Conservation (phyloP, 805 yeast species). For the Grigorovia jiainica region DNA sequence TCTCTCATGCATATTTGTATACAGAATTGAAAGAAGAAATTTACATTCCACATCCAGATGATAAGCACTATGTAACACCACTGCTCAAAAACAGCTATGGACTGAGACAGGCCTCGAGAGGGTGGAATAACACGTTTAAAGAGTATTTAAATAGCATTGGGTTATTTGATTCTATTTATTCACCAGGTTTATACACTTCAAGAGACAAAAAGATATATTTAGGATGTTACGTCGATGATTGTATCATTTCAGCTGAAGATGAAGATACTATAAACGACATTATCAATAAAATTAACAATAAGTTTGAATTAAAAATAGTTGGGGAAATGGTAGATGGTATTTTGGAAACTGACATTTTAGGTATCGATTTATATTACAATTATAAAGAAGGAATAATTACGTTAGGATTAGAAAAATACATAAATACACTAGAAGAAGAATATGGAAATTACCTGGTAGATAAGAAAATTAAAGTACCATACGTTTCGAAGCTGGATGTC, state of each 20-base stretch:
- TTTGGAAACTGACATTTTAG: conserved; percentile 6
- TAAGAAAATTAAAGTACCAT: background rate
- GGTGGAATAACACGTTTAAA: conserved; percentile 7
- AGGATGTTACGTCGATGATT: conserved; percentile 10
- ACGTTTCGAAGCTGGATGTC: background rate
- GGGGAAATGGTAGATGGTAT: conserved; percentile 4
- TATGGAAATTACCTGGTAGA: background rate
- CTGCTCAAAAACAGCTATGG: conserved; percentile 5
- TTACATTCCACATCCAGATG: background rate
- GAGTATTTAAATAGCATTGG: conserved; percentile 1
- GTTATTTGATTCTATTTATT: conserved; percentile 2
- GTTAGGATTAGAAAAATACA: background rate
- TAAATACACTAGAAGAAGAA: background rate
- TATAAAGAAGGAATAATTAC: background rate
- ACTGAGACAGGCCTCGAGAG: conserved; percentile 6
- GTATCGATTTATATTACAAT: conserved; percentile 5
- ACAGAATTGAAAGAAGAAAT: background rate
- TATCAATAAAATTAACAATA: background rate
- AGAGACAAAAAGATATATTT: conserved; percentile 2
- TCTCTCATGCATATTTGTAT: conserved; percentile 4
- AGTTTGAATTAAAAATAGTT: conserved; percentile 4
- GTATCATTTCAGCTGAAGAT: conserved; percentile 6
- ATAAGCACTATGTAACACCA: background rate
- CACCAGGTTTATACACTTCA: conserved; percentile 5
- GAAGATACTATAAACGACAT: conserved; percentile 3